phyloP scores from a whole-genome alignment of 2,329 filamentous ascomycete genomes.

The Pyrenophora graminea region DNA sequence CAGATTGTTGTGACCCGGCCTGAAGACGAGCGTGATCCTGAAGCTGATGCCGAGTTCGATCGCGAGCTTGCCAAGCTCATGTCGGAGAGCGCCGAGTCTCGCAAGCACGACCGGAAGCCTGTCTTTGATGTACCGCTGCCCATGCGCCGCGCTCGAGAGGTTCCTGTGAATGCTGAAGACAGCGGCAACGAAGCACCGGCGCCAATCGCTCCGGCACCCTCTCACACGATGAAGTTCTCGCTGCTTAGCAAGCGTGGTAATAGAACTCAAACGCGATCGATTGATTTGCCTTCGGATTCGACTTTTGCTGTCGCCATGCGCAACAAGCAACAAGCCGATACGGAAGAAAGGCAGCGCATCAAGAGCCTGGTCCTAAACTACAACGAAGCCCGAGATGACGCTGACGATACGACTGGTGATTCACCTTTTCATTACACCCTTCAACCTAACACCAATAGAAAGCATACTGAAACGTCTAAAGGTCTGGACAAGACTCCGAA shows the following conservation, averaged over 20 bases:
- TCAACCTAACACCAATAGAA: slow-evolving; percentile 57
- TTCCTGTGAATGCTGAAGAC: slow-evolving; percentile 47
- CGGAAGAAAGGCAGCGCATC: slow-evolving; percentile 96
- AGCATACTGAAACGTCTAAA: slow-evolving; percentile 41
- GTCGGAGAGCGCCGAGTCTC: slow-evolving; percentile 92
- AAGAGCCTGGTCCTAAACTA: slow-evolving; percentile 97
- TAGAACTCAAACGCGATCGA: slow-evolving; percentile 90
- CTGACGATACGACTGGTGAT: slow-evolving; percentile 71
- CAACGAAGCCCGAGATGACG: slow-evolving; percentile 77
- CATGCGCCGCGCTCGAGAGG: slow-evolving; percentile 73
- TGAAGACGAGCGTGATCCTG: slow-evolving; percentile 87
- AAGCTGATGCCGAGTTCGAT: slow-evolving; percentile 96
- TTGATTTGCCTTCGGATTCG: slow-evolving; percentile 87
- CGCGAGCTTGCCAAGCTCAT: slow-evolving; percentile 98
- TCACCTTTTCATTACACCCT: slow-evolving; percentile 48
- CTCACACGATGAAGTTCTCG: slow-evolving; percentile 89
- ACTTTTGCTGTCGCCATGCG: slow-evolving; percentile 96
- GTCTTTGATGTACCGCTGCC: slow-evolving; percentile 97
- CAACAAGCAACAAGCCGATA: slow-evolving; percentile 90
- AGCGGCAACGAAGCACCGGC: slow-evolving; percentile 47
- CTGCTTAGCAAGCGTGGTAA: slow-evolving; percentile 95
- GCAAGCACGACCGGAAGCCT: slow-evolving; percentile 93
- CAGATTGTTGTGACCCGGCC: slow-evolving; percentile 89
- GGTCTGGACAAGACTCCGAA: slow-evolving; percentile 49
- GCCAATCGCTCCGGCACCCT: slow-evolving; percentile 39